Evolutionary conservation across 129 eudicot species (phyloP).

Genomic region (Dittrichia graveolens): DNA sequence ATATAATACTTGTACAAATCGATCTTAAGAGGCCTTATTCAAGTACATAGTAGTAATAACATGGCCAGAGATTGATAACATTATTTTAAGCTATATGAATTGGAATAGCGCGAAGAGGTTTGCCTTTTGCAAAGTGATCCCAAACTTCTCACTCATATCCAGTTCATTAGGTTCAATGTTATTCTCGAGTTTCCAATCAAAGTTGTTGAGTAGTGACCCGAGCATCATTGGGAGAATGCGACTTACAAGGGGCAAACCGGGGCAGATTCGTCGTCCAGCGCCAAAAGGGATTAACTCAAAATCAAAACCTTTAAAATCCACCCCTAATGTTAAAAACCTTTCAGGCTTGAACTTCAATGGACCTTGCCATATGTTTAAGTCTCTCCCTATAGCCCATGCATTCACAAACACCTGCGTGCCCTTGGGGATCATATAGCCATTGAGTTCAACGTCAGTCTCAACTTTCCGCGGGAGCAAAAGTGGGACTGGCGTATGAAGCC

Average conservation of each 20-base stretch:
- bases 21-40: too few relatives aligned
- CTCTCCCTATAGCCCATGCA: conserved; percentile 38
- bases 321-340: conserved; percentile 21
- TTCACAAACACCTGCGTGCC: conserved; percentile 41
- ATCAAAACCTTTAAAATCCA: conserved; percentile 30
- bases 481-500: conserved; percentile 38
- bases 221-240: conserved; percentile 33
- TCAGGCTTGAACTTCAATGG: conserved; percentile 29
- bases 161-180: not conserved
- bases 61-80: too few relatives aligned
- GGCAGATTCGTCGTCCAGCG: conserved; percentile 41
- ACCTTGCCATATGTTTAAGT: conserved; percentile 24
- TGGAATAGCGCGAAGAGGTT: conserved; percentile 29
- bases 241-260: conserved; percentile 38
- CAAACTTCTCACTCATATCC: conserved; percentile 28
- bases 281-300: conserved; percentile 40
- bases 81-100: too few relatives aligned
- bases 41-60: too few relatives aligned
- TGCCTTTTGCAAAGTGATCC: conserved; percentile 33
- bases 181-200: conserved; percentile 24
- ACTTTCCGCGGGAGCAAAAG: conserved; percentile 38
- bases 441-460: conserved; percentile 12
- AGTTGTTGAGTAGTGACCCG: conserved; percentile 35
- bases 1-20: too few relatives aligned
- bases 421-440: conserved; percentile 27